phyloP scores from a whole-genome alignment of 2,329 filamentous ascomycete genomes.

The Thielaviopsis punctulata region DNA sequence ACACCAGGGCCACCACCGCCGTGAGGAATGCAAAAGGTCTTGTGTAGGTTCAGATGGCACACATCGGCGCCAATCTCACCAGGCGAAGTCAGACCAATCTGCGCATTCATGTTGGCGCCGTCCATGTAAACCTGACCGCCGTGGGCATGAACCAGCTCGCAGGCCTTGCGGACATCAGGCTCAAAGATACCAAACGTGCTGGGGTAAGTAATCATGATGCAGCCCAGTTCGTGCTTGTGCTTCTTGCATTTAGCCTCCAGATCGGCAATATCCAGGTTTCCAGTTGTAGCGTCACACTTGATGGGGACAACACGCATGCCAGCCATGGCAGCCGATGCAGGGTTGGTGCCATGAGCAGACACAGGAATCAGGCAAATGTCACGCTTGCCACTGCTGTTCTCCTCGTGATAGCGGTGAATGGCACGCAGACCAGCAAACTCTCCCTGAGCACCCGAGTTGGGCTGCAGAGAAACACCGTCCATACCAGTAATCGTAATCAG shows the following conservation, averaged over 20 bases:
- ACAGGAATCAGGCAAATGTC: slow-evolving; percentile 91
- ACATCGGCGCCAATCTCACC: slow-evolving; percentile 93
- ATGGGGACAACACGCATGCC: slow-evolving; percentile 87
- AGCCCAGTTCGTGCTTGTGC: slow-evolving; percentile 67
- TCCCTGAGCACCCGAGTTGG: slow-evolving; percentile 90
- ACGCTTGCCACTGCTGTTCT: slow-evolving; percentile 49
- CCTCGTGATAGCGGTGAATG: slow-evolving; percentile 70
- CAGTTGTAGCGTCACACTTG: slow-evolving; percentile 75
- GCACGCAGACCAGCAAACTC: slow-evolving; percentile 82
- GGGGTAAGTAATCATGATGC: slow-evolving; percentile 95
- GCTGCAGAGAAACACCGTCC: slow-evolving; percentile 75
- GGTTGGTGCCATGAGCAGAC: slow-evolving; percentile 91
- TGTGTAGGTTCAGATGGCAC: slow-evolving; percentile 93
- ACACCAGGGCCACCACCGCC: slow-evolving; percentile 88
- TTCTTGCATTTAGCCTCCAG: slow-evolving; percentile 78
- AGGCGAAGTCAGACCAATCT: slow-evolving; percentile 87
- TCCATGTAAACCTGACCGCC: slow-evolving; percentile 98
- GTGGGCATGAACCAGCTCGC: slow-evolving; percentile 67
- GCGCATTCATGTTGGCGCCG: slow-evolving; percentile 95
- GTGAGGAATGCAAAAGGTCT: slow-evolving; percentile 97
- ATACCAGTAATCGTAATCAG: slow-evolving; percentile 76
- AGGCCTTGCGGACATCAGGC: slow-evolving; percentile 70
- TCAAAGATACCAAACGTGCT: slow-evolving; percentile 93
- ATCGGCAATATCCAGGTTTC: slow-evolving; percentile 77
- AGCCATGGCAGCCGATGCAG: slow-evolving; percentile 85